Evolutionary conservation across 805 yeast species (phyloP).

Genomic region (Metschnikowia peoriensis): DNA sequence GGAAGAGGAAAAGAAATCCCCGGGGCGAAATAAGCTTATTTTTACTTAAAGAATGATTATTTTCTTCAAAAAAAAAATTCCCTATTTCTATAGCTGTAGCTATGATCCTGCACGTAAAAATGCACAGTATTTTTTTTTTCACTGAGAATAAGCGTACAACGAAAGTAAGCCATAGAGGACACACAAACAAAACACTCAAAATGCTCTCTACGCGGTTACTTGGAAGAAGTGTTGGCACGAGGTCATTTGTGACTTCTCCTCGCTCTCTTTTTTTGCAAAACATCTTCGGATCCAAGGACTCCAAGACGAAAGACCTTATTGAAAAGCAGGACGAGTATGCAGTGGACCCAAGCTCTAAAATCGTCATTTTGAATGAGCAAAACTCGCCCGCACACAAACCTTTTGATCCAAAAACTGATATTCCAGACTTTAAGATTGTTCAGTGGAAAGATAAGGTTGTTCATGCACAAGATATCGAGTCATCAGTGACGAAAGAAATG

Average conservation of each 20-base stretch:
- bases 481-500: constrained; percentile 24
- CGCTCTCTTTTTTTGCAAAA: constrained; percentile 28
- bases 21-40: neutral
- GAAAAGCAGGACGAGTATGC: constrained; percentile 40
- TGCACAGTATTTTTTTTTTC: constrained; percentile 3
- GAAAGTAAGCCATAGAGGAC: neutral
- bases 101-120: neutral
- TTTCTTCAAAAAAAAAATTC: no score
- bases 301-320: constrained; percentile 34
- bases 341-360: constrained; percentile 30
- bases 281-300: constrained; percentile 32
- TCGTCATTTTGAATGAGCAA: constrained; percentile 33
- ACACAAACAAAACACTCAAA: neutral
- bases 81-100: neutral
- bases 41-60: no score
- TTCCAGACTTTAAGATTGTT: constrained; percentile 34
- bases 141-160: neutral
- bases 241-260: constrained; percentile 12
- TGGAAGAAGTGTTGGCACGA: constrained; percentile 2
- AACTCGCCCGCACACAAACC: constrained; percentile 33
- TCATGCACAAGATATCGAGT: constrained; percentile 26
- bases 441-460: constrained; percentile 37
- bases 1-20: neutral
- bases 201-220: constrained; percentile 8
- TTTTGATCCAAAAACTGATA: constrained; percentile 27